Conservation (phyloP, 805 yeast species). For the Ascoidea rubescens region DNA sequence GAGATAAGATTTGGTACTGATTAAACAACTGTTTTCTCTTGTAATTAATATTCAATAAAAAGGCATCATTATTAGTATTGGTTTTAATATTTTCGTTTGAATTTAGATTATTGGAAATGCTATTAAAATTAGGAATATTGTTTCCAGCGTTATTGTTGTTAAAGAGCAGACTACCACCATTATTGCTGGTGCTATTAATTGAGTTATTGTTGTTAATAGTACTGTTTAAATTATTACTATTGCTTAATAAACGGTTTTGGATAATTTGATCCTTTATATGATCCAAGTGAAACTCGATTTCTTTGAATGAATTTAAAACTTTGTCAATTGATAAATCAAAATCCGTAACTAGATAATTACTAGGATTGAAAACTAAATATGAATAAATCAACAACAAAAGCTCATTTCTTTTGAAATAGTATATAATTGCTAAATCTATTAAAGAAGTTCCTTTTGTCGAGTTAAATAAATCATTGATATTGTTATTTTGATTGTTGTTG, state of each 20-base stretch:
- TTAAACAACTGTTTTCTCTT: not conserved
- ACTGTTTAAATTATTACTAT: no score
- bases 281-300: not conserved
- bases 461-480: slow-evolving; percentile 3
- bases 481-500: slow-evolving; percentile 15
- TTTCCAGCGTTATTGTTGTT: no score
- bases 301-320: not conserved
- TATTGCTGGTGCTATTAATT: no score
- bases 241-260: not conserved
- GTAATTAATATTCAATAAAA: no score
- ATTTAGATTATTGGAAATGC: no score
- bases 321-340: not conserved
- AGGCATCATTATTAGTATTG: no score
- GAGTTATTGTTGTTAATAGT: no score
- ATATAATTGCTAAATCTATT: not conserved
- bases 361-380: no score
- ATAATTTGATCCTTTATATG: not conserved
- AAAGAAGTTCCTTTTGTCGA: not conserved
- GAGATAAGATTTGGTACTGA: slow-evolving; percentile 43
- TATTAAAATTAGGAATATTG: no score
- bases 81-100: no score
- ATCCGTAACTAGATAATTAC: not conserved
- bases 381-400: not conserved
- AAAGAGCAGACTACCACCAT: no score
- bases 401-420: not conserved